Base-by-base conservation (phyloP, 2,329 filamentous ascomycete species). In the Acrocalymma vagum region DNA sequence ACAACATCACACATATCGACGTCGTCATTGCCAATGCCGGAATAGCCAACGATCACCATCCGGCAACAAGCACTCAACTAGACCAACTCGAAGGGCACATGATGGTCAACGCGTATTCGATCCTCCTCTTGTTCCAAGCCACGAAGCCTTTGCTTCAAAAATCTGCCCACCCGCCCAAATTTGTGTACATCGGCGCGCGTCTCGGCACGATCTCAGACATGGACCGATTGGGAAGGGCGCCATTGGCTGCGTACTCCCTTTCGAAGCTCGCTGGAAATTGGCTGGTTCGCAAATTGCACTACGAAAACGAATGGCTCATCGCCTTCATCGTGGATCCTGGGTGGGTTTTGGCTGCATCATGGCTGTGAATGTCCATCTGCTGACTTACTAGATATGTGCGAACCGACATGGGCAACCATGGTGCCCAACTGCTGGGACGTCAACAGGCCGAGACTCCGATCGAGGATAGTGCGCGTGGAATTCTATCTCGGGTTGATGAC, bases 1-100 rank as follows among this genome's bases (percentile, higher is more conserved):
- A 40, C 37, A 17, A 17, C 37, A 40, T 40, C 29, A 34, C 28
- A 26, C 28, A 40, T 13, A 18, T 40, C 37, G 37, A 40, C 37
- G 29, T 40, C n/a, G 37, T 40, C 20, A 40, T 40, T 28, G 37
- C 37, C 29, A 40, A 40, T 34, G 37, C 37, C 37, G 37, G 29
- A 18, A 34, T 40, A 34, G 28, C 37, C 20, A 27, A 40, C 20
- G 23, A 33, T 27, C 23, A 34, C 29, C 29, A 27, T 18, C 28
- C 28, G 23, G 37, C 29, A 25, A 25, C 28, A 28, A 26, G 23
- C 37, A 26, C 23, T 17, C 28, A 40, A 34, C 22, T 40, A 33
- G 28, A 33, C n/a, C 29, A 40, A 25, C 22, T 40, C 20, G 29
- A 40, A 40, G 13, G 18, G 20, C 37, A 40, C 22, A 40, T 40